These are phyloP conservation scores for Eruca vesicaria DNA, from an alignment of 441 rosid genomes.

Conservation along the genomic window DNA sequence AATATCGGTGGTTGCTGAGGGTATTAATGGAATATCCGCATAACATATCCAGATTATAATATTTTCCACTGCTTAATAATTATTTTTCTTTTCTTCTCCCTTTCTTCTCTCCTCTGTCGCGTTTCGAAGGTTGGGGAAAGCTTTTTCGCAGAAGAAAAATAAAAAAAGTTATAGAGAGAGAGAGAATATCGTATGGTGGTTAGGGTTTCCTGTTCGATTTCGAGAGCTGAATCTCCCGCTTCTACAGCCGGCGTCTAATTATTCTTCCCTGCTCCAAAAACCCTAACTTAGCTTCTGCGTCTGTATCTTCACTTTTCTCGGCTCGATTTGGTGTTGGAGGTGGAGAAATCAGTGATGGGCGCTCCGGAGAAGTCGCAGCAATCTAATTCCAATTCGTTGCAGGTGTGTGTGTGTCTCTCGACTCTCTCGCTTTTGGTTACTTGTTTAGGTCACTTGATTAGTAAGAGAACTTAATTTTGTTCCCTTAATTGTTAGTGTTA, in stretches of 20 bases:
- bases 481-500: background rate
- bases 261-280: constrained; percentile 37
- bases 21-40: background rate
- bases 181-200: constrained; percentile 20
- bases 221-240: constrained; percentile 41
- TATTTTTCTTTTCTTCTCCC: background rate
- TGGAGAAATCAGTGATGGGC: constrained; percentile 59
- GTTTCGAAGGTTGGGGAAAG: constrained; percentile 44
- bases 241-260: constrained; percentile 18
- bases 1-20: constrained; percentile 17
- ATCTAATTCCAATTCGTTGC: constrained; percentile 77
- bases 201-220: constrained; percentile 60
- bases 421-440: constrained; percentile 7
- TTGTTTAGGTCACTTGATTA: constrained; percentile 3
- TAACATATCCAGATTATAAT: constrained; percentile 19
- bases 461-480: constrained; percentile 10
- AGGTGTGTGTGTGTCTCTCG: constrained; percentile 61
- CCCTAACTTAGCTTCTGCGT: constrained; percentile 55
- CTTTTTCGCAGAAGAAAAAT: constrained; percentile 40
- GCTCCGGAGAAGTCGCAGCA: constrained; percentile 81
- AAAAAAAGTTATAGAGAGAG: background rate
- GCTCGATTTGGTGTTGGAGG: constrained; percentile 37
- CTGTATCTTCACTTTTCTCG: constrained; percentile 20
- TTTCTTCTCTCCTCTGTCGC: constrained; percentile 27
- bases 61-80: constrained; percentile 3